phyloP scores from a whole-genome alignment of 345 rosid species.

The Salix viminalis region DNA sequence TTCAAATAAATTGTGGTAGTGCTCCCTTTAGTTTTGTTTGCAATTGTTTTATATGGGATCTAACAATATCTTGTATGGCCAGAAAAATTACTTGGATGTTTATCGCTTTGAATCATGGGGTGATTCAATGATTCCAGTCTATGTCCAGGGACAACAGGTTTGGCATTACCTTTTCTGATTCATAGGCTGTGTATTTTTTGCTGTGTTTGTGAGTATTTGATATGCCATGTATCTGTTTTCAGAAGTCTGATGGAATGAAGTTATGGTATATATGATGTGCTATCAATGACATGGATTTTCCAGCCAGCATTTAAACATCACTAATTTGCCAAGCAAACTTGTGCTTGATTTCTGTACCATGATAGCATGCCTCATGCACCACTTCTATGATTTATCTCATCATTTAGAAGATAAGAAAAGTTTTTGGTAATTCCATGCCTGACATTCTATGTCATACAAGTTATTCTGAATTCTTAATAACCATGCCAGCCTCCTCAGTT shows the following conservation, averaged over 20 bases:
- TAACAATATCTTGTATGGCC: conserved; percentile 27
- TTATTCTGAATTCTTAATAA: no score
- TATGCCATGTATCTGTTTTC: not conserved
- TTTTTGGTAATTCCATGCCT: no score
- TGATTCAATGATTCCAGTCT: conserved; percentile 83
- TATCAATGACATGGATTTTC: not conserved
- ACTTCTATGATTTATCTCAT: not conserved
- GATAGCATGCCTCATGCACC: not conserved
- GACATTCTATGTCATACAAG: no score
- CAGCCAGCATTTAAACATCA: not conserved
- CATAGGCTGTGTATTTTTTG: conserved; percentile 3
- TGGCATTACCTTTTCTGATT: conserved; percentile 9
- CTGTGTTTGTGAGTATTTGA: conserved; percentile 3
- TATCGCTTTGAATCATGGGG: conserved; percentile 99
- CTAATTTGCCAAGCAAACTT: conserved; percentile 1
- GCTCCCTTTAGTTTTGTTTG: not conserved
- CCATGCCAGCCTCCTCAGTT: no score
- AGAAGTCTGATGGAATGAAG: not conserved
- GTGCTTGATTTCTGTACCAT: not conserved
- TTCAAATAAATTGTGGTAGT: no score
- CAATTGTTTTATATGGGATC: conserved; percentile 16
- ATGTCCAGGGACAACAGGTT: conserved; percentile 84
- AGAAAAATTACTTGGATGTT: conserved; percentile 94
- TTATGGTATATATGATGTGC: no score
- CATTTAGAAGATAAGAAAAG: not conserved